Percentiles rank a stretch among this genome's conserved stretches.
Conservation (phyloP, 371 early-diverging fungal species). For the Actinomortierella wolfii region DNA sequence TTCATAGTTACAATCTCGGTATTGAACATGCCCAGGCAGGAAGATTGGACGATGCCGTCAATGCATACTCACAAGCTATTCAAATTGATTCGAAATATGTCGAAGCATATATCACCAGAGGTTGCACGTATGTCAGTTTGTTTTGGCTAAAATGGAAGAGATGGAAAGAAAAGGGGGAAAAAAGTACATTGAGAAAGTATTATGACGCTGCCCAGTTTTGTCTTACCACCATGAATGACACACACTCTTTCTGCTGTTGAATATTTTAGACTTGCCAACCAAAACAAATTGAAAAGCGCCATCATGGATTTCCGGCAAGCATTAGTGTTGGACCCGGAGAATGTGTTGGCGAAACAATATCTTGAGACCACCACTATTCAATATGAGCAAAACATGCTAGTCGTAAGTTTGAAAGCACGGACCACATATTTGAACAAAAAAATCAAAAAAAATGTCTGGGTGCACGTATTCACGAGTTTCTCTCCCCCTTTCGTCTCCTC, state of each 20-base stretch:
- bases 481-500: background rate
- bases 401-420: slow-evolving; percentile 14
- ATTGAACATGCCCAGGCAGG: slow-evolving; percentile 33
- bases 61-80: slow-evolving; percentile 37
- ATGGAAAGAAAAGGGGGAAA: background rate
- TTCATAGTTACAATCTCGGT: slow-evolving; percentile 23
- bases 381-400: slow-evolving; percentile 26
- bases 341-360: slow-evolving; percentile 27
- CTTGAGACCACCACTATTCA: slow-evolving; percentile 33
- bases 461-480: too few relatives aligned
- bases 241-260: background rate
- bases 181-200: background rate
- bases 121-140: slow-evolving; percentile 40
- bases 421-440: too few relatives aligned
- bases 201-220: background rate
- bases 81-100: slow-evolving; percentile 35
- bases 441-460: too few relatives aligned
- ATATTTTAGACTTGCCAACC: slow-evolving; percentile 18
- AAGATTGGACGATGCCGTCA: slow-evolving; percentile 33
- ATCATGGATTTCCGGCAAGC: slow-evolving; percentile 44
- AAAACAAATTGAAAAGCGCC: slow-evolving; percentile 25
- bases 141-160: background rate
- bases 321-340: slow-evolving; percentile 21
- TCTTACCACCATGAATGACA: background rate
- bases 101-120: slow-evolving; percentile 38